Conservation (phyloP, 2,329 filamentous ascomycete species). For the Hypoxylon sp. region DNA sequence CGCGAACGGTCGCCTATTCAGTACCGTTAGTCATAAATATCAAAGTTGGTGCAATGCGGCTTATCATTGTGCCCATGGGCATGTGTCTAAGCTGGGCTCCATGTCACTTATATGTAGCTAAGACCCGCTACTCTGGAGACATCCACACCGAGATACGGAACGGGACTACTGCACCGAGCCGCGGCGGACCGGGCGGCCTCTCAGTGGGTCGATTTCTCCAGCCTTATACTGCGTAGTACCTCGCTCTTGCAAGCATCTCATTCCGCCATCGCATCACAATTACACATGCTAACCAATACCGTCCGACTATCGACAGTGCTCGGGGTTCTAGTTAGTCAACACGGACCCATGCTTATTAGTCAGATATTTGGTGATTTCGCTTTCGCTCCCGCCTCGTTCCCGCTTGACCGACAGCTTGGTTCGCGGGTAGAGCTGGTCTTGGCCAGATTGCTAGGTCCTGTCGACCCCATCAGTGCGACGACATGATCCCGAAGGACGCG, state of each 20-base stretch:
- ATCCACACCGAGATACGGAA: constrained; percentile 42
- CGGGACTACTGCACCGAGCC: constrained; percentile 40
- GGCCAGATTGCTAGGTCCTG: constrained; percentile 8
- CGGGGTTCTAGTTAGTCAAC: constrained; percentile 34
- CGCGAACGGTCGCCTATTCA: constrained; percentile 4
- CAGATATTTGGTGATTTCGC: constrained; percentile 8
- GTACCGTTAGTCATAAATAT: constrained; percentile 19
- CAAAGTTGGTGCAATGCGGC: constrained; percentile 31
- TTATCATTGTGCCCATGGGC: constrained; percentile 30
- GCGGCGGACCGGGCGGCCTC: constrained; percentile 36
- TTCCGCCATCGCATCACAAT: constrained; percentile 40
- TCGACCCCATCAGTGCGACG: constrained; percentile 16
- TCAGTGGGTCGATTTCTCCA: constrained; percentile 36
- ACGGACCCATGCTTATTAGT: constrained; percentile 31
- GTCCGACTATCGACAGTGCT: constrained; percentile 10
- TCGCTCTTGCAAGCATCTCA: constrained; percentile 31
- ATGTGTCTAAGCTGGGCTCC: constrained; percentile 5
- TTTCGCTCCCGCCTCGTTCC: constrained; percentile 4
- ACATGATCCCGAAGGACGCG: constrained; percentile 12
- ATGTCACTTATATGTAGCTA: constrained; percentile 16
- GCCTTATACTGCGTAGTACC: constrained; percentile 34
- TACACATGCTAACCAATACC: constrained; percentile 33
- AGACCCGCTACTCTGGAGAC: constrained; percentile 42
- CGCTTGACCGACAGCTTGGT: constrained; percentile 18
- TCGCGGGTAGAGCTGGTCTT: constrained; percentile 8